phyloP scores from a whole-genome alignment of 1,284 basidiomycete genomes.

The Trichosporon sp. region DNA sequence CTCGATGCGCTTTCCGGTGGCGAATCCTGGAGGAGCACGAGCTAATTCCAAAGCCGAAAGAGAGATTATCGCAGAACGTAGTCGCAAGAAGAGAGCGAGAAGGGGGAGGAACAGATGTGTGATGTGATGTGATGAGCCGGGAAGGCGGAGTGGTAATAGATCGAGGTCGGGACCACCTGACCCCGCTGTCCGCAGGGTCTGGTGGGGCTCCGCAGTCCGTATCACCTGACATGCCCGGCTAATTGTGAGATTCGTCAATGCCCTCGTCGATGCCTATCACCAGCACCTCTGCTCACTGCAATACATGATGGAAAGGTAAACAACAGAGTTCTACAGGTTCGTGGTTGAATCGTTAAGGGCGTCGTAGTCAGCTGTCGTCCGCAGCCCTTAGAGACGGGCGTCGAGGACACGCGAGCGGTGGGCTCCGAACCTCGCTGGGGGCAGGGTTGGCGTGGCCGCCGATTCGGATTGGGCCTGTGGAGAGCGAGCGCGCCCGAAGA shows the following conservation, averaged over 20 bases:
- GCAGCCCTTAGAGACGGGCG: not conserved
- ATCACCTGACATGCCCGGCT: not conserved
- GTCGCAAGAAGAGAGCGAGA: not conserved
- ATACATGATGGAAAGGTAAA: not conserved
- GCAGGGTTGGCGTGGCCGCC: not conserved
- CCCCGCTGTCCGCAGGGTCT: not conserved
- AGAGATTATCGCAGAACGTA: too few species aligned
- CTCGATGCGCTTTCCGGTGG: not conserved
- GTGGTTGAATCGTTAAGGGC: not conserved
- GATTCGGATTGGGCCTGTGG: not conserved
- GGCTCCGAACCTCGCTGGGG: not conserved
- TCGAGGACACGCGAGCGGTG: not conserved
- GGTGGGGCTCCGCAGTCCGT: not conserved
- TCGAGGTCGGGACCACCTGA: slow-evolving; percentile 13
- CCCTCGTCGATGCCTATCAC: not conserved
- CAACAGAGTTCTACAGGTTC: not conserved
- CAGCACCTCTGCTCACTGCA: not conserved
- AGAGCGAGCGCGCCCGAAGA: slow-evolving; percentile 8
- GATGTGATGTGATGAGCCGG: not conserved
- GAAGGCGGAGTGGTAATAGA: slow-evolving; percentile 12
- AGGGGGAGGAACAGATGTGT: not conserved
- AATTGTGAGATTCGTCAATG: too few species aligned
- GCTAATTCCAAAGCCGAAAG: too few species aligned
- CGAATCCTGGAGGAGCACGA: not conserved
- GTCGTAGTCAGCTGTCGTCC: not conserved